A percentile compares a stretch with the other conserved stretches of the same genome.
These are phyloP conservation scores for Hericium rajendrae DNA, from an alignment of 768 basidiomycete species.

Conservation along the genomic window DNA sequence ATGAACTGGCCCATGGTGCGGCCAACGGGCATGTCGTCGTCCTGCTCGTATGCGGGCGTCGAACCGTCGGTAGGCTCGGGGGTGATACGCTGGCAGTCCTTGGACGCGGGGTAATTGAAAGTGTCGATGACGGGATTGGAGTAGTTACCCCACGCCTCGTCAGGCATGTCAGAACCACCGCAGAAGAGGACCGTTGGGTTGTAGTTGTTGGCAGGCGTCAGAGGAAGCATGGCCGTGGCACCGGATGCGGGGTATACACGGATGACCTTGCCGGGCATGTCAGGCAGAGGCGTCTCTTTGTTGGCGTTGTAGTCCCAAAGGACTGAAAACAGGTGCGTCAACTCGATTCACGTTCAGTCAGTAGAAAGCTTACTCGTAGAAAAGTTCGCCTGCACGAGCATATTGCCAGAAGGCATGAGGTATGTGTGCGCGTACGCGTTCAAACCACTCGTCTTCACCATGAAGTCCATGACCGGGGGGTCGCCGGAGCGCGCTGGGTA, in stretches of 20 bases:
- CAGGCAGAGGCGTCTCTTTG: conserved; percentile 50
- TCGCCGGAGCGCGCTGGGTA: conserved; percentile 49
- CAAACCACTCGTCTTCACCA: conserved; percentile 62
- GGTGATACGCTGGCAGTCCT: conserved; percentile 73
- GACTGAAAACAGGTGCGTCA: conserved; percentile 21
- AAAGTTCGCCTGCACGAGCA: conserved; percentile 77
- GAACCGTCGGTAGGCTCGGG: conserved; percentile 75
- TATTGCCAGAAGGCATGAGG: conserved; percentile 66
- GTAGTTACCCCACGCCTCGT: conserved; percentile 68
- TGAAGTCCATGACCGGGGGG: conserved; percentile 52
- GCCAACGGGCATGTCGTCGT: conserved; percentile 65
- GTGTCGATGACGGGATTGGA: conserved; percentile 64
- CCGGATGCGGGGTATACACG: conserved; percentile 89
- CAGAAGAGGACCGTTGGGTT: conserved; percentile 82
- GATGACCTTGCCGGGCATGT: conserved; percentile 64
- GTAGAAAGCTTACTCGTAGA: conserved; percentile 47
- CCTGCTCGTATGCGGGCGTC: conserved; percentile 48
- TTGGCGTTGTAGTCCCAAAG: conserved; percentile 47
- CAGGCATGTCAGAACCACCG: conserved; percentile 76
- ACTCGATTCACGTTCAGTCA: conserved; percentile 1
- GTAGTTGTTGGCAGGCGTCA: conserved; percentile 85
- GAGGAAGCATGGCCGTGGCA: conserved; percentile 80
- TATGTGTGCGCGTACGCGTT: conserved; percentile 71
- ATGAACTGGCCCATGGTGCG: conserved; percentile 93
- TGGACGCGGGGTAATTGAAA: conserved; percentile 58